These are phyloP conservation scores for Lactarius pseudohatsudake DNA, from an alignment of 768 basidiomycete species.

Conservation along the genomic window DNA sequence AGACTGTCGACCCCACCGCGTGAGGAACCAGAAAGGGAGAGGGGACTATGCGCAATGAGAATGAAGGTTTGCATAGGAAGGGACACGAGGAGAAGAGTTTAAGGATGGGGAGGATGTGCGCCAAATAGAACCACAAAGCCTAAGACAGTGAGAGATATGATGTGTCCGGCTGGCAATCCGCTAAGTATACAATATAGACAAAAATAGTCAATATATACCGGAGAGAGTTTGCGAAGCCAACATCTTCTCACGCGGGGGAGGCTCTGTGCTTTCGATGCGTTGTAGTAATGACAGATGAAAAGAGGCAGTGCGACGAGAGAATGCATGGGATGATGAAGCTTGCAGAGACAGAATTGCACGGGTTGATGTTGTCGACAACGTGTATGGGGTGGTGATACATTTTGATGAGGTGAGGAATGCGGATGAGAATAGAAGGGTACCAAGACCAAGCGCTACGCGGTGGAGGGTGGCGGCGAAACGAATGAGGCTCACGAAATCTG, in stretches of 20 bases:
- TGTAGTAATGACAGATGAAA: conserved; percentile 32
- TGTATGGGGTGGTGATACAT: conserved; percentile 76
- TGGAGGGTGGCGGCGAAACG: conserved; percentile 21
- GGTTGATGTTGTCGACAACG: conserved; percentile 55
- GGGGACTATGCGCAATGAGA: conserved; percentile 56
- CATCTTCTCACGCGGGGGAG: conserved; percentile 25
- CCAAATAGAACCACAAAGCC: conserved; percentile 29
- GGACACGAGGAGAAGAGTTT: conserved; percentile 22
- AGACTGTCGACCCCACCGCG: conserved; percentile 57
- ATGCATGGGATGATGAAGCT: conserved; percentile 49
- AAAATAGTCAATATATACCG: conserved; percentile 29
- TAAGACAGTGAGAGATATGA: conserved; percentile 28
- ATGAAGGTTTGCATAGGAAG: conserved; percentile 48
- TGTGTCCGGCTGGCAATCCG: conserved; percentile 28
- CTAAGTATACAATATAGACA: conserved; percentile 31
- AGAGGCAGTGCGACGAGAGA: conserved; percentile 41
- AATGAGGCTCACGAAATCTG: conserved; percentile 22
- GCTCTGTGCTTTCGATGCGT: conserved; percentile 27
- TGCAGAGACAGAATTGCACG: conserved; percentile 44
- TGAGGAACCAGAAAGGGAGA: conserved; percentile 46
- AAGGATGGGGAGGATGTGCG: conserved; percentile 30
- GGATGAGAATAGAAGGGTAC: conserved; percentile 46
- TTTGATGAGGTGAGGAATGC: conserved; percentile 55
- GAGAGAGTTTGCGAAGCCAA: conserved; percentile 27
- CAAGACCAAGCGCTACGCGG: conserved; percentile 27